Evolutionary conservation across 345 rosid genomes (phyloP), one percentile per base, ranked within the genome.

Genomic region (Capsella bursapastoris): DNA sequence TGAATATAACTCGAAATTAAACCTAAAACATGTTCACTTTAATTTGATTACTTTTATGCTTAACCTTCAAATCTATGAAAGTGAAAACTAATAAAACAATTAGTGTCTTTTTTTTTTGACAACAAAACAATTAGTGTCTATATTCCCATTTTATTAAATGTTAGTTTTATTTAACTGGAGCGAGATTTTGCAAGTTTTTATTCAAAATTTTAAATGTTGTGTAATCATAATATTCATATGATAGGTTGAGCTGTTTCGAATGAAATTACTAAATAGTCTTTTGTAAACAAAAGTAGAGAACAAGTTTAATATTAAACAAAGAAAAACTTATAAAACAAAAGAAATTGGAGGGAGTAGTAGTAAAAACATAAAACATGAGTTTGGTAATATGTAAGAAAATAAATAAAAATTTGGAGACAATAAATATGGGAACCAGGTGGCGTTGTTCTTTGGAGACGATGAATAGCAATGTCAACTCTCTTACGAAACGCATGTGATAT

Each of bases 401-500:
- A 22, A 22, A 22, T 22, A 22, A 22, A 22, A 22, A 22, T 22
- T 22, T 22, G 48, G 55, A 49, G 62, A 77, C 77, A 78, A 71
- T 71, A 78, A 71, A 71, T 78, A 77, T 16, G 68, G 68, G 63
- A 71, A 58, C 40, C 81, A 78, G 81, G 77, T 78, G 81, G 72
- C 81, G 69, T 52, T 66, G 81, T 77, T 77, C 77, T 64, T 71
- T 77, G 73, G 73, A 71, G 73, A 71, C 49, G 81, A 77, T 78
- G 77, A 78, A 78, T 59, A 27, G 77, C 61, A 72, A 72, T 72
- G 81, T 72, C 81, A 78, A 78, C 81, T 78, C 76, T 71, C 25
- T 66, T 71, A 52, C 49, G 72, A 66, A 58, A 78, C 64, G 81
- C 81, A 78, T 72, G 81, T 78, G 81, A 78, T 58, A 71, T 53